A percentile compares a stretch with the other conserved stretches of the same genome.
Evolutionary conservation across 768 basidiomycete genomes (phyloP).

Genomic region (Paxillus ammoniavirescens): DNA sequence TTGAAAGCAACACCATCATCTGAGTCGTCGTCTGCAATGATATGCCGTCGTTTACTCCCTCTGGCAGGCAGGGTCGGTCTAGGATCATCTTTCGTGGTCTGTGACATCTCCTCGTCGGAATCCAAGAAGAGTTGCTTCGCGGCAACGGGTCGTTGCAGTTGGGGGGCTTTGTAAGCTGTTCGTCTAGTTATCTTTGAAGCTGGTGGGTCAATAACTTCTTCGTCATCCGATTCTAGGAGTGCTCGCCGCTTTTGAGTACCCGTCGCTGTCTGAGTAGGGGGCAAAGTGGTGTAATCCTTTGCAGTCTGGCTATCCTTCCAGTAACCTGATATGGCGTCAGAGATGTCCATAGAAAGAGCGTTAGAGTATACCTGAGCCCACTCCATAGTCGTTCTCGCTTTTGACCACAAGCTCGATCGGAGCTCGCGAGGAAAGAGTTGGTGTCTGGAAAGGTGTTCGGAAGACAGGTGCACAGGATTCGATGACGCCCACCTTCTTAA

Average conservation of each 20-base stretch:
- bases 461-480: slow-evolving; percentile 22
- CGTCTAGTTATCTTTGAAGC: slow-evolving; percentile 11
- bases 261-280: slow-evolving; percentile 14
- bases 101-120: slow-evolving; percentile 41
- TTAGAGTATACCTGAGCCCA: slow-evolving; percentile 46
- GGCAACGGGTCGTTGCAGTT: slow-evolving; percentile 23
- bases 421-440: slow-evolving; percentile 20
- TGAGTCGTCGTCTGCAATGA: slow-evolving; percentile 62
- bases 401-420: slow-evolving; percentile 52
- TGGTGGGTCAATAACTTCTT: slow-evolving; percentile 18
- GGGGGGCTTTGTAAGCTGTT: slow-evolving; percentile 23
- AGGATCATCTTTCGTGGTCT: slow-evolving; percentile 3
- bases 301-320: slow-evolving; percentile 45
- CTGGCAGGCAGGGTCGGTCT: slow-evolving; percentile 8
- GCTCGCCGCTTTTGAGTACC: slow-evolving; percentile 23
- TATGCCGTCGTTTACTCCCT: slow-evolving; percentile 28
- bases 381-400: slow-evolving; percentile 53
- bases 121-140: slow-evolving; percentile 50
- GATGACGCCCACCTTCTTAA: slow-evolving; percentile 55
- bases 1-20: slow-evolving; percentile 72
- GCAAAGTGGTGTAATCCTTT: slow-evolving; percentile 15
- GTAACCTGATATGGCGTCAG: slow-evolving; percentile 41
- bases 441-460: slow-evolving; percentile 24
- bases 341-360: background rate
- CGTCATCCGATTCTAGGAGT: slow-evolving; percentile 42